These are phyloP conservation scores for Phytophthora lateralis DNA, from an alignment of 352 stramenopile species.

Conservation along the genomic window DNA sequence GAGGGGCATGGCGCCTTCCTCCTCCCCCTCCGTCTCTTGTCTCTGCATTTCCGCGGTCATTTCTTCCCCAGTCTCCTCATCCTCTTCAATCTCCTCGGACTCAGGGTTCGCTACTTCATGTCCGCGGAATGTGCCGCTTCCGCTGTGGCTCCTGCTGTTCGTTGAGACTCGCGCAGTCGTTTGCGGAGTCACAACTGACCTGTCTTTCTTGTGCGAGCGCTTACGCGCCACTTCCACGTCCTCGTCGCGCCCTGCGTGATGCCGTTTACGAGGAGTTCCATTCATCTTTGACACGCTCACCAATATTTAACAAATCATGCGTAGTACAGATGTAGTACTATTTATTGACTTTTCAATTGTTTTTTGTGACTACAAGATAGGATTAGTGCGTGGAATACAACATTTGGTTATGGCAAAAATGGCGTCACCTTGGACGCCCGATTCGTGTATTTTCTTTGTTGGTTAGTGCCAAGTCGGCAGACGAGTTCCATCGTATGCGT, in stretches of 20 bases:
- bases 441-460: not conserved
- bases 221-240: constrained; percentile 27
- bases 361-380: no score
- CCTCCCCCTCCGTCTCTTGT: constrained; percentile 48
- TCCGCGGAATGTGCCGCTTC: constrained; percentile 5
- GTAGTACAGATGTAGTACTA: no score
- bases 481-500: not conserved
- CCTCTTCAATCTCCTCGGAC: constrained; percentile 46
- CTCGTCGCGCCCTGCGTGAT: constrained; percentile 21
- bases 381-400: constrained; percentile 8
- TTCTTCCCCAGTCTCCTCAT: constrained; percentile 32
- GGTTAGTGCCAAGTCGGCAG: constrained; percentile 11
- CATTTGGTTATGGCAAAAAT: constrained; percentile 9
- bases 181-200: constrained; percentile 24
- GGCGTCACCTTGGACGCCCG: not conserved
- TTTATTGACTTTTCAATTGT: constrained; percentile 8
- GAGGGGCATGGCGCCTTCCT: constrained; percentile 59
- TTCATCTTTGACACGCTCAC: constrained; percentile 17
- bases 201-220: constrained; percentile 40
- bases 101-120: constrained; percentile 30
- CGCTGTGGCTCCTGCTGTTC: constrained; percentile 11
- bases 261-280: constrained; percentile 64
- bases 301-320: not conserved
- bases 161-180: constrained; percentile 7
- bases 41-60: not conserved